These are phyloP conservation scores for Leccinum fibrillosum DNA, from an alignment of 768 basidiomycete genomes.

Conservation along the genomic window DNA sequence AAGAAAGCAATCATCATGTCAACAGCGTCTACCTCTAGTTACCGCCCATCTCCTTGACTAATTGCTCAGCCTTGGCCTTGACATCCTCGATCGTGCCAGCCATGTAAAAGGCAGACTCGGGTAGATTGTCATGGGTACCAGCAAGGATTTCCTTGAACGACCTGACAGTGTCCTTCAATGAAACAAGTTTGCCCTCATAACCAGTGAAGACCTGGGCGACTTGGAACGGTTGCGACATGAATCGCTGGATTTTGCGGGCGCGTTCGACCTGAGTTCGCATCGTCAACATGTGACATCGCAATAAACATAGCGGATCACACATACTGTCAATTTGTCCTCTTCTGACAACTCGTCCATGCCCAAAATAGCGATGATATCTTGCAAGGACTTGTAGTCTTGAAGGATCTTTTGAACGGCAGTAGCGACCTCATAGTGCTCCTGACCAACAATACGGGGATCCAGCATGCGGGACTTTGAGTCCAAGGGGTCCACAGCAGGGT, in stretches of 20 bases:
- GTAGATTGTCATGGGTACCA: slow-evolving; percentile 82
- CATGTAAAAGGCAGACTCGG: slow-evolving; percentile 99
- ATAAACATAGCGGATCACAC: background rate
- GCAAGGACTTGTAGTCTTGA: slow-evolving; percentile 94
- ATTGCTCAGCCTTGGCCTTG: slow-evolving; percentile 95
- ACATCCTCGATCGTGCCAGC: slow-evolving; percentile 95
- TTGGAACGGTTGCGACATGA: slow-evolving; percentile 99
- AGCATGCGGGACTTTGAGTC: slow-evolving; percentile 99
- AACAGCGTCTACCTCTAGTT: slow-evolving; percentile 27
- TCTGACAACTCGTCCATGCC: slow-evolving; percentile 99
- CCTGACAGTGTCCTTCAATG: slow-evolving; percentile 92
- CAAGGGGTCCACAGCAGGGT: slow-evolving; percentile 98
- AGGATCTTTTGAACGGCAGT: slow-evolving; percentile 97
- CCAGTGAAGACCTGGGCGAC: slow-evolving; percentile 99
- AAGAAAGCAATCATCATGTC: slow-evolving; percentile 9
- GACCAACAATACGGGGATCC: slow-evolving; percentile 96
- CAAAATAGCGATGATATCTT: slow-evolving; percentile 99
- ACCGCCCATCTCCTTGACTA: slow-evolving; percentile 87
- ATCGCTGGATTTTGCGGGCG: slow-evolving; percentile 97
- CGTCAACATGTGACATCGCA: slow-evolving; percentile 3
- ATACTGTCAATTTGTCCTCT: slow-evolving; percentile 91
- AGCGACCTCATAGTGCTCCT: slow-evolving; percentile 94
- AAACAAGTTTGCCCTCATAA: slow-evolving; percentile 95
- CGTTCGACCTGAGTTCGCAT: slow-evolving; percentile 73
- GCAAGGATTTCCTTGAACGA: slow-evolving; percentile 98